These are phyloP conservation scores for Spatholobus suberectus DNA, from an alignment of 306 rosid genomes.

Conservation along the genomic window DNA sequence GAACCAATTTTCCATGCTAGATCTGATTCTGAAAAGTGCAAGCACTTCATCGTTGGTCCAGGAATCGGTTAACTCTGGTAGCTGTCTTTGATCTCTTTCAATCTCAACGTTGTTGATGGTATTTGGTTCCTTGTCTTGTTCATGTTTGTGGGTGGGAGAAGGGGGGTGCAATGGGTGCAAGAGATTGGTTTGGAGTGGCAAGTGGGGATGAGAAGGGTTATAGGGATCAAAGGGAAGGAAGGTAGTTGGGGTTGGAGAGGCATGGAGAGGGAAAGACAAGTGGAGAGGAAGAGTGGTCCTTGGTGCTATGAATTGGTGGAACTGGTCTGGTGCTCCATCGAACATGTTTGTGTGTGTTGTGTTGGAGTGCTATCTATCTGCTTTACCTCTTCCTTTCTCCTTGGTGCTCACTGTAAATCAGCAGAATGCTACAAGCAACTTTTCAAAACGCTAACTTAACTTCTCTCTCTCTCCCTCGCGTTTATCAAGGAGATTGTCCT, in stretches of 20 bases:
- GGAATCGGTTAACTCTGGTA: constrained; percentile 37
- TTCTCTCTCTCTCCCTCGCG: constrained; percentile 45
- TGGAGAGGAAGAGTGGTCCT: constrained; percentile 55
- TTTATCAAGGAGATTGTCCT: constrained; percentile 69
- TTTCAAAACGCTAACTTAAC: constrained; percentile 43
- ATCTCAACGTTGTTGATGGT: constrained; percentile 36
- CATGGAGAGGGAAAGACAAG: constrained; percentile 53
- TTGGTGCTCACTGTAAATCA: constrained; percentile 47
- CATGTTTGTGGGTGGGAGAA: constrained; percentile 31
- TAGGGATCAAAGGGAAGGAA: constrained; percentile 45
- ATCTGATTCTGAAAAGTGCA: constrained; percentile 84
- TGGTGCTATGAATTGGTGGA: constrained; percentile 79
- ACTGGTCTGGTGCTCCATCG: constrained; percentile 73
- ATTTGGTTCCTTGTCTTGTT: constrained; percentile 24
- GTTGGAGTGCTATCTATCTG: constrained; percentile 17
- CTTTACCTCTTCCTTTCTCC: constrained; percentile 3
- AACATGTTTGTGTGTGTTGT: constrained; percentile 57
- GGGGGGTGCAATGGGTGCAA: constrained; percentile 51
- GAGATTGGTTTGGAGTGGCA: constrained; percentile 43
- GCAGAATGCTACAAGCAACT: constrained; percentile 49
- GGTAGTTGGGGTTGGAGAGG: constrained; percentile 39
- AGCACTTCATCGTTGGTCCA: constrained; percentile 80
- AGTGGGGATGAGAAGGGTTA: constrained; percentile 18
- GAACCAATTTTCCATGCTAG: constrained; percentile 74
- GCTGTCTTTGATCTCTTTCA: constrained; percentile 28